phyloP scores from a whole-genome alignment of 1,284 basidiomycete species.

The Malassezia brasiliensis region DNA sequence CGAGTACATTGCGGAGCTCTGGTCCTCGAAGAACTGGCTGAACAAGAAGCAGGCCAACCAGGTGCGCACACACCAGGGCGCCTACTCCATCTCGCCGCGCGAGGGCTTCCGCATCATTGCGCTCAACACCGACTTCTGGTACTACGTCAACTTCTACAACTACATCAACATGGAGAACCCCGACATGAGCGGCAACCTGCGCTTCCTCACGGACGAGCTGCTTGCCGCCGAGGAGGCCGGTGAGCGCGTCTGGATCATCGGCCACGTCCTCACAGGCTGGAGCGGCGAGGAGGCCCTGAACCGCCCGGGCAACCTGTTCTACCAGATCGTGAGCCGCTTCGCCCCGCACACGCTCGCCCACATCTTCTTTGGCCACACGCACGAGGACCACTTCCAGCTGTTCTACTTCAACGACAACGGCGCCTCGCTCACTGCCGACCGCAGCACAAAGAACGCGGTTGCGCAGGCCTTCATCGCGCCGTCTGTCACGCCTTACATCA shows the following conservation, averaged over 20 bases:
- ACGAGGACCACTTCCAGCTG: conserved; percentile 69
- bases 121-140: conserved; percentile 61
- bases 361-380: conserved; percentile 71
- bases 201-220: conserved; percentile 68
- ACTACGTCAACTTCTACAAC: conserved; percentile 57
- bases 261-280: conserved; percentile 67
- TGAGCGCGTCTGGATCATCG: conserved; percentile 62
- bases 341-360: conserved; percentile 63
- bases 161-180: conserved; percentile 65
- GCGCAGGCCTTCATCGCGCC: conserved; percentile 57
- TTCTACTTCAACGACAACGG: conserved; percentile 69
- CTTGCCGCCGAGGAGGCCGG: conserved; percentile 50
- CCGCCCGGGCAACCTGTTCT: conserved; percentile 34
- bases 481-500: conserved; percentile 62
- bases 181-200: conserved; percentile 64
- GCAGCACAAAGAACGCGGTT: conserved; percentile 18
- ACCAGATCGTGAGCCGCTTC: conserved; percentile 64
- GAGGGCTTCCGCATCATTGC: conserved; percentile 66
- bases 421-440: background rate
- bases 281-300: conserved; percentile 57
- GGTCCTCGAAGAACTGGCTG: conserved; percentile 58
- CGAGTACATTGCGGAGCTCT: conserved; percentile 27
- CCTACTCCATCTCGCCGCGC: conserved; percentile 60
- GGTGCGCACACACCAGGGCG: conserved; percentile 63
- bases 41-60: conserved; percentile 55